Base-by-base conservation (phyloP, 2,329 filamentous ascomycete species). In the Aspergillus pseudoglaucus region DNA sequence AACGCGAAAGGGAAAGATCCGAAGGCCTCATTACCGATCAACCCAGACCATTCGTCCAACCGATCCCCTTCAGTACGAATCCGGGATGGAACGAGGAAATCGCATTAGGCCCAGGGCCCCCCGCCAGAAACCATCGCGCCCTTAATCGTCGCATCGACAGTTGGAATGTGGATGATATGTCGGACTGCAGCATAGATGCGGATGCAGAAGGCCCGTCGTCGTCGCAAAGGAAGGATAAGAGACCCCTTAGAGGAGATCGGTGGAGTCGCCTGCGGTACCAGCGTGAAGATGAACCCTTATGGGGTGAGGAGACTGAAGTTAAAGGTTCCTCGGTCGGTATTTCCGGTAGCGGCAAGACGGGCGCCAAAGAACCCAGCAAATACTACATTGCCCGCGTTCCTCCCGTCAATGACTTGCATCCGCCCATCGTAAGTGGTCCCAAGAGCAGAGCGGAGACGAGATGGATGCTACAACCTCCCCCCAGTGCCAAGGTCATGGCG, bases 401-500 rank as follows among this genome's bases (percentile, higher is more conserved):
- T 6, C 87, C 87, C 3, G 83, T 94, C 59, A 93, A 94, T 69
- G 88, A 94, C 52, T 80, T 90, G 49, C 88, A 94, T 63, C 88
- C 88, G 4, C 88, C 89, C 2, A 84, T 94, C 45, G 87, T 93
- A 66, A 88, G 83, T 68, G 85, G 81, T 48, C 86, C 84, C 12
- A 78, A 76, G 33, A 83, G 80, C 63, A 82, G 75, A 61, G 82
- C 83, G 47, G 88, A 87, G 50, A 85, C 87, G 47, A 79, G 78
- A 61, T 96, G 90, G 90, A 95, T 96, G 90, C 74, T 95, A 45
- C 88, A 95, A 62, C 90, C 90, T 2, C 89, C 90, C 1, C 90
- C 90, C n/a, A 81, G 85, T 30, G 89, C 90, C 48, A 90, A 85
- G 65, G 77, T 95, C 50, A 96, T 96, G 90, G 87, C 86, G 54